phyloP scores from a whole-genome alignment of 2,329 filamentous ascomycete genomes.

The Ophiognomonia clavigignenti-juglandacearum region DNA sequence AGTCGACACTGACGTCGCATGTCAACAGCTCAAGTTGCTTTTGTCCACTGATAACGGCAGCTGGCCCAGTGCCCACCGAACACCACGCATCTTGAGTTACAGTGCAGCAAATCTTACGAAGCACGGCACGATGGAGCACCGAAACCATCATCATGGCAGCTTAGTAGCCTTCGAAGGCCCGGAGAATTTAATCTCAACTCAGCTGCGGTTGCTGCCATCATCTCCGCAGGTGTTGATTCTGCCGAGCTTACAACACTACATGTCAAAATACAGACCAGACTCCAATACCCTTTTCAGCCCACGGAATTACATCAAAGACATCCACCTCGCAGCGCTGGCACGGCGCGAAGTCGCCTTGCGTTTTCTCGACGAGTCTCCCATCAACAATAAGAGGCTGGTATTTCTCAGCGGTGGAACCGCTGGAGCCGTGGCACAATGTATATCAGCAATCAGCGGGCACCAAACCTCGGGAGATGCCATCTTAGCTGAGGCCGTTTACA shows the following conservation, averaged over 20 bases:
- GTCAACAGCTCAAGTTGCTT: background rate
- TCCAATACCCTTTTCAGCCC: slow-evolving; percentile 28
- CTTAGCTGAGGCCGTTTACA: slow-evolving; percentile 48
- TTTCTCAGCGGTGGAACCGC: slow-evolving; percentile 57
- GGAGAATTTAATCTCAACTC: slow-evolving; percentile 49
- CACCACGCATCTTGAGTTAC: background rate
- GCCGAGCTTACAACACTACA: slow-evolving; percentile 45
- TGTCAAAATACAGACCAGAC: slow-evolving; percentile 30
- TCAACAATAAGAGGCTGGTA: slow-evolving; percentile 47
- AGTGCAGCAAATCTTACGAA: background rate
- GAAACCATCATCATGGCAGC: slow-evolving; percentile 36
- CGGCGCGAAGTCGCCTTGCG: slow-evolving; percentile 43
- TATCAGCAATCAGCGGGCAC: slow-evolving; percentile 48
- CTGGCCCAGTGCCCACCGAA: too few relatives aligned
- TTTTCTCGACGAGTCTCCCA: slow-evolving; percentile 45
- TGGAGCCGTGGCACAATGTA: slow-evolving; percentile 49
- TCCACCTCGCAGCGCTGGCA: slow-evolving; percentile 44
- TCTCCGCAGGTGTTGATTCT: slow-evolving; percentile 55
- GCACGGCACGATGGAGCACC: slow-evolving; percentile 3
- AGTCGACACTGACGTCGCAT: background rate
- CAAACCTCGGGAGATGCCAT: slow-evolving; percentile 43
- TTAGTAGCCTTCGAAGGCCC: slow-evolving; percentile 59
- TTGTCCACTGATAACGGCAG: background rate
- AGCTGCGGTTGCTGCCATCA: slow-evolving; percentile 54
- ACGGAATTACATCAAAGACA: slow-evolving; percentile 37